Conservation (phyloP, 2,329 filamentous ascomycete genomes). For the Diplodia corticola region DNA sequence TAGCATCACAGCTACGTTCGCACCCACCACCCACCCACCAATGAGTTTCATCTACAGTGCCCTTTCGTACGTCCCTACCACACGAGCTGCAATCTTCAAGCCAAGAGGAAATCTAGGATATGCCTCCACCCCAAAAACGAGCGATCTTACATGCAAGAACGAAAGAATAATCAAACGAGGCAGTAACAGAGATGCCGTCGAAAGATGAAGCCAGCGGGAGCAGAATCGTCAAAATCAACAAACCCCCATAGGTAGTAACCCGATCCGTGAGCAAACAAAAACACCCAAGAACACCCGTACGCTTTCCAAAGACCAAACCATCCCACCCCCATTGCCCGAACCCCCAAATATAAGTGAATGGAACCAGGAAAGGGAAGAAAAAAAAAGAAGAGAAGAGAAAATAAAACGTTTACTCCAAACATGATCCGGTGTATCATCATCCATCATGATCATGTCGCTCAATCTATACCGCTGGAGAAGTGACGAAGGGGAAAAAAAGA, state of each 20-base stretch:
- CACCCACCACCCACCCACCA: no score
- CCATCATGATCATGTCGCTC: not conserved
- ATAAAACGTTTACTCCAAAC: not conserved
- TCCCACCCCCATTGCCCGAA: not conserved
- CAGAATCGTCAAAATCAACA: not conserved
- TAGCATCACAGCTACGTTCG: not conserved
- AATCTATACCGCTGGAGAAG: not conserved
- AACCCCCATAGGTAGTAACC: not conserved
- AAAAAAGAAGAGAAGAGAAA: not conserved
- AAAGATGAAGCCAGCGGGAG: not conserved
- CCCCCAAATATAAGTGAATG: not conserved
- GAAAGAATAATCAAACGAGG: not conserved
- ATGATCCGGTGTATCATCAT: not conserved
- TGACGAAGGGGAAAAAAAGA: not conserved
- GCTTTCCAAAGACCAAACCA: not conserved
- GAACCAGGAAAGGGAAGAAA: not conserved
- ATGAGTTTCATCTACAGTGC: not conserved
- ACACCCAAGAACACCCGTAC: slow-evolving; percentile 3
- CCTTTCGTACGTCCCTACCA: not conserved
- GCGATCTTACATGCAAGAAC: not conserved
- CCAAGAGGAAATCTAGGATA: not conserved
- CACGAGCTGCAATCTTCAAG: not conserved
- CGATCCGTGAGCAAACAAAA: not conserved
- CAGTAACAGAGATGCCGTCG: not conserved
- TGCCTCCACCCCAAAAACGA: not conserved